Base-by-base conservation (phyloP, 768 basidiomycete genomes). In the Rhodosporidiobolus sp. region DNA sequence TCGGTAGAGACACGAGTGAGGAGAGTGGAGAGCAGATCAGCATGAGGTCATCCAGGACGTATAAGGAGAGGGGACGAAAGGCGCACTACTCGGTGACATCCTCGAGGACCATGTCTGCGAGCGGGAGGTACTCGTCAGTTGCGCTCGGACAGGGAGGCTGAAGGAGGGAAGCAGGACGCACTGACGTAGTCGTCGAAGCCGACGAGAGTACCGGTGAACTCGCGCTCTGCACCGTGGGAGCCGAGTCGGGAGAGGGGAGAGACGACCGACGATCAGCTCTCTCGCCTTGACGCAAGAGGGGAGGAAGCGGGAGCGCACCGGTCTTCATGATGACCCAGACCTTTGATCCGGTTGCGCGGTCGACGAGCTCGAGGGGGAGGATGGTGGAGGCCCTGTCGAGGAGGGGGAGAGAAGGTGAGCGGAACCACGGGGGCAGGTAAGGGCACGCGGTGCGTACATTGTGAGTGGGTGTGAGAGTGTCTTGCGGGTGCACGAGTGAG, bases 171-270 rank as follows among this genome's bases (percentile, higher is more conserved):
- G 0, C 26, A 20, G 20, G 2, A 61, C 95, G 86, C 81, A 97
- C 95, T 99, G 82, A 99, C 95, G 81, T 95, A 99, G 82, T 99
- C 95, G 80, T 99, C 95, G 78, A 99, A 99, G 4, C 95, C 95
- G 46, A 95, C 85, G 53, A 99, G 84, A 5, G 88, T 96, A 19
- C 95, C 95, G 32, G 90, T 91, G 83, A 97, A 99, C 83, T 99
- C 95, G 57, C 93, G 89, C 73, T 99, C 94, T 77, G 86, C 32
- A 7, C 38, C 38, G 38, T 14, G 38, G 14, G 38, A 43, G 14
- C 38, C 38, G 38, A 43, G 38, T 46, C 58, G 7, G 26, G 0
- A 20, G 32, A 28, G 16, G 50, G 30, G 20, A 30, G 43, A 38
- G 43, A 43, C 16, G 55, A 20, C 8, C 19, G 10, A 20, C n/a